Percentiles rank a stretch among this genome's conserved stretches.
These are phyloP conservation scores for Morella rubra DNA, from an alignment of 306 rosid species.

Conservation along the genomic window DNA sequence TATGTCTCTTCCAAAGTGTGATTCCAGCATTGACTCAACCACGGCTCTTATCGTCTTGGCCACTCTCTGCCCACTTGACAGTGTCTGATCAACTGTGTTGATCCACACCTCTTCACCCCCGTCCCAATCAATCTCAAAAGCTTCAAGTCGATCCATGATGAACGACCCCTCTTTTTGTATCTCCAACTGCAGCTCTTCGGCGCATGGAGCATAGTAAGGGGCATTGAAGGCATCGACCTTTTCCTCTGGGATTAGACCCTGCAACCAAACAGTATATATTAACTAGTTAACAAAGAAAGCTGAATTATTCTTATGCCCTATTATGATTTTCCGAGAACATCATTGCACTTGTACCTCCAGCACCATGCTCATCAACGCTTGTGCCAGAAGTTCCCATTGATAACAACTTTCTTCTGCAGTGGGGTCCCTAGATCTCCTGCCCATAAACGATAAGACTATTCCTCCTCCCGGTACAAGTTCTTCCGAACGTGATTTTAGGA, in stretches of 20 bases:
- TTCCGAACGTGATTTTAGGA: constrained; percentile 53
- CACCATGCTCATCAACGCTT: constrained; percentile 55
- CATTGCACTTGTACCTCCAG: constrained; percentile 35
- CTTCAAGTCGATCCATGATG: constrained; percentile 34
- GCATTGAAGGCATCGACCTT: constrained; percentile 72
- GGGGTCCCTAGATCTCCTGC: constrained; percentile 52
- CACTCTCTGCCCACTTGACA: constrained; percentile 41
- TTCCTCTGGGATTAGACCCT: constrained; percentile 63
- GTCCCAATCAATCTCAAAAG: constrained; percentile 62
- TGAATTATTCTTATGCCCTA: too few relatives aligned
- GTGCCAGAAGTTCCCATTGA: constrained; percentile 73
- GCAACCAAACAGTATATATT: not conserved
- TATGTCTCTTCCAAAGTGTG: constrained; percentile 53
- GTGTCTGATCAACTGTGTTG: too few relatives aligned
- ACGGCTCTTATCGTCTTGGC: constrained; percentile 64
- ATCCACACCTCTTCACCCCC: constrained; percentile 23
- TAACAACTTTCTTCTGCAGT: constrained; percentile 42
- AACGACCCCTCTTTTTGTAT: constrained; percentile 67
- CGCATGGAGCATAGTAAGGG: constrained; percentile 72
- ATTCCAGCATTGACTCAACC: constrained; percentile 65
- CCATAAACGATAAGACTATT: constrained; percentile 68
- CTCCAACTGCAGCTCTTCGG: constrained; percentile 48
- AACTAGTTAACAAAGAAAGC: not conserved
- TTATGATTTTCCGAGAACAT: too few relatives aligned
- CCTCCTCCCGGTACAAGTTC: constrained; percentile 56